These are phyloP conservation scores for Fusarium guadeloupense DNA, from an alignment of 2,329 filamentous ascomycete genomes.

Conservation along the genomic window DNA sequence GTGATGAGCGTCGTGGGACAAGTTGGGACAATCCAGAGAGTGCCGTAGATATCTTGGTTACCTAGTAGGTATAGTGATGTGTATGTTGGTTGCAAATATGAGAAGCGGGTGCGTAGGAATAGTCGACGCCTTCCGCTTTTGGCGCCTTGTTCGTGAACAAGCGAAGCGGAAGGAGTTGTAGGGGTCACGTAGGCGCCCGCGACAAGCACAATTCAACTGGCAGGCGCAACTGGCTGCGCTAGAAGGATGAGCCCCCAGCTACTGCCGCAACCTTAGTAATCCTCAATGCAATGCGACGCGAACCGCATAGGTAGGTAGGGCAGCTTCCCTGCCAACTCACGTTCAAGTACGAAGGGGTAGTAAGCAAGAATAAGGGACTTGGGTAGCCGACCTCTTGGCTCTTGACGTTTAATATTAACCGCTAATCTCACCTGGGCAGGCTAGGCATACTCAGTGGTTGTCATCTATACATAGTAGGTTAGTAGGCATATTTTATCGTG, in stretches of 20 bases:
- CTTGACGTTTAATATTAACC: not conserved
- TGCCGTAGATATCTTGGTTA: conserved; percentile 26
- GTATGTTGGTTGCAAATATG: conserved; percentile 16
- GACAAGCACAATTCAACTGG: conserved; percentile 22
- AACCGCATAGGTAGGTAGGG: not conserved
- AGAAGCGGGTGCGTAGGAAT: conserved; percentile 34
- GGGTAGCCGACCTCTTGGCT: not conserved
- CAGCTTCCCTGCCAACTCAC: not conserved
- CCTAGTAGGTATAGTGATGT: not conserved
- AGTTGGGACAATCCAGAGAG: conserved; percentile 26
- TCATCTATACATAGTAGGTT: not conserved
- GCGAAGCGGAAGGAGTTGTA: conserved; percentile 26
- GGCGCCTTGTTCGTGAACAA: conserved; percentile 31
- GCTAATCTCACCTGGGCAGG: not conserved
- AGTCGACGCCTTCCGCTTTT: conserved; percentile 43
- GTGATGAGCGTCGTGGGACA: conserved; percentile 36
- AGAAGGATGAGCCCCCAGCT: conserved; percentile 31
- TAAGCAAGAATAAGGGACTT: too few species aligned
- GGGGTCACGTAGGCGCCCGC: conserved; percentile 26
- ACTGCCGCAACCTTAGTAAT: conserved; percentile 24
- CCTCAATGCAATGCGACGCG: not conserved
- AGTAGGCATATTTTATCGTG: not conserved
- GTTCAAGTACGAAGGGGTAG: too few species aligned
- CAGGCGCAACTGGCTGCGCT: conserved; percentile 29
- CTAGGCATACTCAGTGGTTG: not conserved